Base-by-base conservation (phyloP, 768 basidiomycete species). In the Ramaria sp. region DNA sequence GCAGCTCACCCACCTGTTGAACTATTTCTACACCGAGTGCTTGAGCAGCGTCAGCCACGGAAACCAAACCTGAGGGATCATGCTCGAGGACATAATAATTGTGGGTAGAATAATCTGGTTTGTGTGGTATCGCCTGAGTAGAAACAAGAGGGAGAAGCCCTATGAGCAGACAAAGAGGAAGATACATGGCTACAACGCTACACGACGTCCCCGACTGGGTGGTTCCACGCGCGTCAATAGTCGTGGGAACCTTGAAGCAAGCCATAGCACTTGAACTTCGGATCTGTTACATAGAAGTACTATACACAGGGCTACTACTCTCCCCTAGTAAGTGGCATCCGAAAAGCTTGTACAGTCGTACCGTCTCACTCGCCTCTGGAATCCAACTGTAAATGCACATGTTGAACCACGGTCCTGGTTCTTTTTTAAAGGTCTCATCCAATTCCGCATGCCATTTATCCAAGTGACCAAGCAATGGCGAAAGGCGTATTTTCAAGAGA, bases 51-150 rank as follows among this genome's bases (percentile, higher is more conserved):
- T 87, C 81, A 54, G 69, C 68, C 57, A 88, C 75, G 60, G 81
- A 75, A 59, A 77, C 73, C 57, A 72, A 70, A 8, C 70, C 66
- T 5, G 63, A 61, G 43, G 86, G 78, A 60, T 75, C 67, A 62
- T 87, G 80, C 60, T 83, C 81, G 27, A 90, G 62, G 51, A 84
- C 78, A 72, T 94, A 97, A 72, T 99, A 98, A 61, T 84, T 74
- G 67, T 88, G 81, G 13, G 78, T 76, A 56, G 72, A 63, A 60
- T 89, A 83, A 6, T 45, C 10, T 6, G 53, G 43, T 18, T 20
- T 55, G 44, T 55, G 53, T 2, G 53, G 53, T 16, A 55, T 47
- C 7, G 18, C 25, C 28, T 55, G 22, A 7, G 42, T n/a, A 1
- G 37, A 48, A 44, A 32, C 53, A 45, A 47, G 37, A 34, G 30